These are phyloP conservation scores for Lentinula detonsa DNA, from an alignment of 768 basidiomycete species.

Conservation along the genomic window DNA sequence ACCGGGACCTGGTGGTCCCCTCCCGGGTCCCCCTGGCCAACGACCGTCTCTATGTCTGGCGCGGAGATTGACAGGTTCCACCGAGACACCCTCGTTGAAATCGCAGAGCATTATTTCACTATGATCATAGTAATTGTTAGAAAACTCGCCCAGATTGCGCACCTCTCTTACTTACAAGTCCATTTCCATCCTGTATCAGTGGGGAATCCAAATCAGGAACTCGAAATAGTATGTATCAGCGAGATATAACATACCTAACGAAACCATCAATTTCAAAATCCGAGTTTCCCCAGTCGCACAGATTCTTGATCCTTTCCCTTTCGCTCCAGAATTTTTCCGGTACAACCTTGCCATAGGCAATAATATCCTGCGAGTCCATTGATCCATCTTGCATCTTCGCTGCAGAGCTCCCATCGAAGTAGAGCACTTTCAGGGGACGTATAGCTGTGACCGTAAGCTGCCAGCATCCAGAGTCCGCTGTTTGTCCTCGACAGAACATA, in stretches of 20 bases:
- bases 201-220: constrained; percentile 3
- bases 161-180: constrained; percentile 31
- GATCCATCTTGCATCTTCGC: constrained; percentile 33
- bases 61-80: constrained; percentile 28
- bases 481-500: constrained; percentile 25
- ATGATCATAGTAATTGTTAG: background rate
- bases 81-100: constrained; percentile 31
- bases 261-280: constrained; percentile 37
- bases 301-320: constrained; percentile 22
- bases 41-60: background rate
- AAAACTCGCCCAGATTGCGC: background rate
- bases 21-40: constrained; percentile 2
- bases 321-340: constrained; percentile 21
- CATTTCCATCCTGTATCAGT: constrained; percentile 38
- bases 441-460: constrained; percentile 30
- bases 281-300: constrained; percentile 38
- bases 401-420: constrained; percentile 48
- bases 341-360: constrained; percentile 30
- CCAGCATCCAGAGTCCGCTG: constrained; percentile 20
- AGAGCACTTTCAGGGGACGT: constrained; percentile 37
- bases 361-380: constrained; percentile 43
- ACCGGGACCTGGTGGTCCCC: background rate
- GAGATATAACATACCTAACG: constrained; percentile 25
- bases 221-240: background rate
- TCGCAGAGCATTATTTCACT: constrained; percentile 47